Evolutionary conservation across 768 basidiomycete genomes (phyloP), one percentile per base, ranked within the genome.

Genomic region (Leucogyrophana mollusca): DNA sequence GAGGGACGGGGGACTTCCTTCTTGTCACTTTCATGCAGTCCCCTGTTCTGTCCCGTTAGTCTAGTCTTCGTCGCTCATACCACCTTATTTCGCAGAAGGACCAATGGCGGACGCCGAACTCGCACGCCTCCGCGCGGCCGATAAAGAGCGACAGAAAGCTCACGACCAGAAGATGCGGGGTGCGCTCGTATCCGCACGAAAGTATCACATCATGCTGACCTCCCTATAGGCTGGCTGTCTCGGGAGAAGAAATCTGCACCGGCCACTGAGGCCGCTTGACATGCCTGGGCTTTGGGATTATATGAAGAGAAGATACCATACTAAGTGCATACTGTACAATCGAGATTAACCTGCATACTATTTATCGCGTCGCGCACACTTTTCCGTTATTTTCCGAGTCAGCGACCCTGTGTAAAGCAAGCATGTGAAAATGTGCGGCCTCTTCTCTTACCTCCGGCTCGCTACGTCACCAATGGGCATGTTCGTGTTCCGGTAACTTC

Each of bases 91-190:
- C 47, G 49, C 57, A 86, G 86, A 87, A 57, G 73, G 74, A 25
- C 56, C 77, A 1, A 60, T 72, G 37, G 82, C 80, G 34, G 80
- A 82, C n/a, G 74, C 76, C 9, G 90, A 92, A 59, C 65, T 91
- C 24, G 60, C 70, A 10, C 71, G 86, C 35, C 71, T 89, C 36
- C 76, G 76, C 13, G 74, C 60, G 2, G 74, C 74, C 27, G 89
- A 92, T 46, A 78, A 83, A 52, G 83, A 83, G 59, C 77, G 80
- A 36, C 84, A 87, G 51, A 78, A 69, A 52, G 76, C 60, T 0
- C 76, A 83, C 51, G 84, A 83, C 49, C 72, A 83, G 60, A 91
- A 86, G 62, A 69, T 91, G 60, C 86, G 83, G 72, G 90, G 90
- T 86, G 33, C 32, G 52, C 52, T 14, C 44, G 43, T 9, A 24